Evolutionary conservation across 2,329 filamentous ascomycete genomes (phyloP).

Genomic region (Decorospora gaudefroyi): DNA sequence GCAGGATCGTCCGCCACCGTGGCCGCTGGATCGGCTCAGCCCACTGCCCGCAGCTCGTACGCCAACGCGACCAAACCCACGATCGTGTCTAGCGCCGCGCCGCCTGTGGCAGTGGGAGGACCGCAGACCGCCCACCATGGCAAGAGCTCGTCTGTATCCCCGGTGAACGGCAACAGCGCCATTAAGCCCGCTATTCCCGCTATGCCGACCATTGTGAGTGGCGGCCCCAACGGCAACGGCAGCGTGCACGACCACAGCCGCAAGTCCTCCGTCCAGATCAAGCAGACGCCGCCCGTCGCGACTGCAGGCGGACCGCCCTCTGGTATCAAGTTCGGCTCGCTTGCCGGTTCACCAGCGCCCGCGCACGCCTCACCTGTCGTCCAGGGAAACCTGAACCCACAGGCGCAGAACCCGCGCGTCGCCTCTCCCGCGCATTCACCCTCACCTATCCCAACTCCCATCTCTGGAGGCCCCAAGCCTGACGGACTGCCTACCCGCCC

Average conservation of each 20-base stretch:
- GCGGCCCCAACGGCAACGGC: slow-evolving; percentile 67
- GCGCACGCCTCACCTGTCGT: slow-evolving; percentile 69
- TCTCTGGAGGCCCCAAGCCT: slow-evolving; percentile 81
- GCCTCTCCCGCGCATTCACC: slow-evolving; percentile 86
- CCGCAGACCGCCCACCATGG: slow-evolving; percentile 57
- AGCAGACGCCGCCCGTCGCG: slow-evolving; percentile 66
- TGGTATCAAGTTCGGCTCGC: slow-evolving; percentile 79
- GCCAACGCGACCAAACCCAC: slow-evolving; percentile 63
- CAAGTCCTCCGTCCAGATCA: slow-evolving; percentile 94
- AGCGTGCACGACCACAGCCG: slow-evolving; percentile 76
- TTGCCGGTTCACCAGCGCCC: slow-evolving; percentile 65
- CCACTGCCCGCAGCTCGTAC: slow-evolving; percentile 62
- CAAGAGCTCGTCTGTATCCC: slow-evolving; percentile 60
- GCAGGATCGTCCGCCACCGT: slow-evolving; percentile 57
- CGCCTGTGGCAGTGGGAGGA: slow-evolving; percentile 59
- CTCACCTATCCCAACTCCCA: slow-evolving; percentile 88
- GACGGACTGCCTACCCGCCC: slow-evolving; percentile 72
- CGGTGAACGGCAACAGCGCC: slow-evolving; percentile 80
- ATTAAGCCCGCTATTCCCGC: slow-evolving; percentile 32
- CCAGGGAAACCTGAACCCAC: slow-evolving; percentile 63
- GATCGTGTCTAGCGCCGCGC: slow-evolving; percentile 57
- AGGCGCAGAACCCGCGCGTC: slow-evolving; percentile 67
- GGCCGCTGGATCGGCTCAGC: slow-evolving; percentile 60
- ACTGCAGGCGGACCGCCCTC: slow-evolving; percentile 52
- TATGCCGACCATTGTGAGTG: slow-evolving; percentile 64